These are phyloP conservation scores for Lanmaoa rubissima DNA, from an alignment of 768 basidiomycete genomes.

Conservation along the genomic window DNA sequence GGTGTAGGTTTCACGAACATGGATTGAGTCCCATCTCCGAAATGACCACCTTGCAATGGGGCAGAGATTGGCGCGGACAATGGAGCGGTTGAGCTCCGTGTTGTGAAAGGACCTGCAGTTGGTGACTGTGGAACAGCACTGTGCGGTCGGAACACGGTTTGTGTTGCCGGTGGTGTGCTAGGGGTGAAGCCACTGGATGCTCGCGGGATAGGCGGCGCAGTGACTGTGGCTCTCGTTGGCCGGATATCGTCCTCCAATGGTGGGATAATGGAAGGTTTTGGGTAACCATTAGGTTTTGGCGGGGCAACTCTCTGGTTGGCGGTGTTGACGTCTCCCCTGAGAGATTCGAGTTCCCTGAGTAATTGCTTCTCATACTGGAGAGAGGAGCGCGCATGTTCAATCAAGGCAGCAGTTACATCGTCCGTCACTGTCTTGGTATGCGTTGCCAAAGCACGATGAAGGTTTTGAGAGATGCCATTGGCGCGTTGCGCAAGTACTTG, in stretches of 20 bases:
- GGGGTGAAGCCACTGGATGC: conserved; percentile 20
- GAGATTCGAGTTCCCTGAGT: conserved; percentile 82
- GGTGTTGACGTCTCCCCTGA: conserved; percentile 70
- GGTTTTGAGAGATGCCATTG: conserved; percentile 89
- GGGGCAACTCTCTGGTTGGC: conserved; percentile 61
- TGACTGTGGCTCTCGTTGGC: conserved; percentile 22
- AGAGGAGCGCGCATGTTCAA: conserved; percentile 90
- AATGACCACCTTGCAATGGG: conserved; percentile 61
- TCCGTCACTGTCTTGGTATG: conserved; percentile 89
- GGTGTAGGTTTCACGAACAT: conserved; percentile 65
- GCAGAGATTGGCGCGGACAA: conserved; percentile 36
- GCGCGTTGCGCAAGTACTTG: conserved; percentile 81
- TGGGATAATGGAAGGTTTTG: conserved; percentile 59
- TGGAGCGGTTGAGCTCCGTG: conserved; percentile 16
- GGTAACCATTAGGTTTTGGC: conserved; percentile 46
- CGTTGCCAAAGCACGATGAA: conserved; percentile 80
- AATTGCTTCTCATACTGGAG: conserved; percentile 91
- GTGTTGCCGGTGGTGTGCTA: conserved; percentile 15
- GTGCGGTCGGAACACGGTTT: conserved; percentile 28
- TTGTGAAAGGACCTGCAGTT: conserved; percentile 53
- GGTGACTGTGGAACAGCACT: conserved; percentile 46
- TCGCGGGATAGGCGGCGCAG: conserved; percentile 24
- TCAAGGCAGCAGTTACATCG: conserved; percentile 84
- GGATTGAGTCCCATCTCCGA: conserved; percentile 75
- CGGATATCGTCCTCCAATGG: conserved; percentile 61